Conservation (phyloP, 1,284 basidiomycete genomes). For the Chalciporus sp. region DNA sequence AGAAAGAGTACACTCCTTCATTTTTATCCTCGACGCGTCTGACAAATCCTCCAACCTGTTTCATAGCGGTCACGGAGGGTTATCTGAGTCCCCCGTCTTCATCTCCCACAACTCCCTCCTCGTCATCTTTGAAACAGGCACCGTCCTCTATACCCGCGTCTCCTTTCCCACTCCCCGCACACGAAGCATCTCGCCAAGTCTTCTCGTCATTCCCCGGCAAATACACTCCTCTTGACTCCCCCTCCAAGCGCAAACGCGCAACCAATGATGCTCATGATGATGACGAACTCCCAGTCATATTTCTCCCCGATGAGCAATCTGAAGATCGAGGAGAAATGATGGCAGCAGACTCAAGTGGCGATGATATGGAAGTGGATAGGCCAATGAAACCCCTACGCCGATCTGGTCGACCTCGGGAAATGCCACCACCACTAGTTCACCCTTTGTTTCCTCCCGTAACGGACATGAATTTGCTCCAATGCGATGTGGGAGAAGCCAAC, state of each 20-base stretch:
- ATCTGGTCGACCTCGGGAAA: slow-evolving; percentile 33
- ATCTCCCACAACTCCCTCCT: slow-evolving; percentile 3
- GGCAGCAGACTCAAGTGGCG: slow-evolving; percentile 26
- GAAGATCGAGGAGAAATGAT: slow-evolving; percentile 26
- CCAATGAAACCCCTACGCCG: slow-evolving; percentile 40
- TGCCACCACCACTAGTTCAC: slow-evolving; percentile 26
- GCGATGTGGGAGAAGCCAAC: slow-evolving; percentile 15
- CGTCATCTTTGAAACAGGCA: slow-evolving; percentile 34
- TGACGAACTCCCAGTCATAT: slow-evolving; percentile 19
- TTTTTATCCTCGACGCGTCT: slow-evolving; percentile 28
- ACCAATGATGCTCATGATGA: slow-evolving; percentile 29
- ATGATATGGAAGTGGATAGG: slow-evolving; percentile 37
- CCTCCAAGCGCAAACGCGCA: slow-evolving; percentile 36
- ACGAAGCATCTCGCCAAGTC: slow-evolving; percentile 35
- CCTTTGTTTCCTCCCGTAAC: slow-evolving; percentile 29
- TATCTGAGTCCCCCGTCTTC: slow-evolving; percentile 34
- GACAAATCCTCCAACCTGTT: slow-evolving; percentile 26
- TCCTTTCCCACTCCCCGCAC: slow-evolving; percentile 29
- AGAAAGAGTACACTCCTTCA: slow-evolving; percentile 34
- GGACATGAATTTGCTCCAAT: slow-evolving; percentile 38
- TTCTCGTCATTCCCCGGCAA: slow-evolving; percentile 28
- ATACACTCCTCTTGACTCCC: slow-evolving; percentile 35
- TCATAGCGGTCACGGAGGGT: slow-evolving; percentile 35
- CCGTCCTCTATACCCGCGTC: slow-evolving; percentile 21
- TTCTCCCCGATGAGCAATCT: slow-evolving; percentile 16